These are phyloP conservation scores for Lipomyces oligophaga DNA, from an alignment of 805 yeast genomes.

Conservation along the genomic window DNA sequence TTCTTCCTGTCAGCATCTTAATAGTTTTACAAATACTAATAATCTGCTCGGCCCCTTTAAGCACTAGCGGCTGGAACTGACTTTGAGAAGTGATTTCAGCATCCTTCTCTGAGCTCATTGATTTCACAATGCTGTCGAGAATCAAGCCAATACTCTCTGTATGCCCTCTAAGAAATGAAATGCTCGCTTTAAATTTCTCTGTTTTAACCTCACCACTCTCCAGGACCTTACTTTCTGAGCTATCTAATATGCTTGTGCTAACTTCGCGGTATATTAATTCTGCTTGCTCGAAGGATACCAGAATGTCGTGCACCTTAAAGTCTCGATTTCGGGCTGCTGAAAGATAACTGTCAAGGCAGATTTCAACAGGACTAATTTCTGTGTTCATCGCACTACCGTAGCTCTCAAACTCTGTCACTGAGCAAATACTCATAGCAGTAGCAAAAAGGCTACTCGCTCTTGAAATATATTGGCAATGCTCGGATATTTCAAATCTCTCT, in stretches of 20 bases:
- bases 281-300: background rate
- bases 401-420: conserved; percentile 16
- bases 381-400: conserved; percentile 13
- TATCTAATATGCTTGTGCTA: background rate
- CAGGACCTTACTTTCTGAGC: background rate
- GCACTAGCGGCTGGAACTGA: no score
- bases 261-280: background rate
- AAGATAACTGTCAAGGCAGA: conserved; percentile 3
- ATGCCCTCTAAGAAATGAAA: no score
- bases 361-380: conserved; percentile 8
- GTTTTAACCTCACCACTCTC: no score
- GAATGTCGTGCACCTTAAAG: background rate
- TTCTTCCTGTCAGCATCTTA: background rate
- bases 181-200: no score
- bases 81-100: no score
- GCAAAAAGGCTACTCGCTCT: background rate
- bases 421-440: conserved; percentile 9
- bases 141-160: no score
- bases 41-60: conserved; percentile 1
- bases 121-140: no score
- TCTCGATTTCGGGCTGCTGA: background rate
- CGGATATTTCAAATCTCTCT: conserved; percentile 8
- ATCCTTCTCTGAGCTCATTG: no score
- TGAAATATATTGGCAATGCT: conserved; percentile 15
- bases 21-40: background rate